phyloP scores from a whole-genome alignment of 345 rosid genomes.

The Euphorbia pulcherrima region DNA sequence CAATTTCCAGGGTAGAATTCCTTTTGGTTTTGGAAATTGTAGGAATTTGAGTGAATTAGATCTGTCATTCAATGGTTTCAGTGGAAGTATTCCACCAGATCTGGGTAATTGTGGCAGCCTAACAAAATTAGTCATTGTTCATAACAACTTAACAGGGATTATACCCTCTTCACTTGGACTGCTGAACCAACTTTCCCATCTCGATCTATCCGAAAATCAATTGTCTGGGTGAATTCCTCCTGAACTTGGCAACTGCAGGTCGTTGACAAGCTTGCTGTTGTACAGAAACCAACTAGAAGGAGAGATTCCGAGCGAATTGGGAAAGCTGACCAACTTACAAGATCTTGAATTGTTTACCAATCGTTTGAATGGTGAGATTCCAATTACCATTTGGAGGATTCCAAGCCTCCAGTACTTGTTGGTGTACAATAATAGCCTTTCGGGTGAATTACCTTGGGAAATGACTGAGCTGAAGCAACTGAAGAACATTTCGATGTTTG shows the following conservation, averaged over 20 bases:
- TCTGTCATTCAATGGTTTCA: slow-evolving; percentile 54
- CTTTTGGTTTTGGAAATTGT: slow-evolving; percentile 42
- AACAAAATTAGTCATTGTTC: slow-evolving; percentile 34
- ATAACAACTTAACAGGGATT: slow-evolving; percentile 46
- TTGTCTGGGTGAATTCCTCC: slow-evolving; percentile 66
- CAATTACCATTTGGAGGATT: slow-evolving; percentile 65
- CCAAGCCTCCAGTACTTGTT: slow-evolving; percentile 42
- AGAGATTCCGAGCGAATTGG: slow-evolving; percentile 53
- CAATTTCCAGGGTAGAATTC: slow-evolving; percentile 45
- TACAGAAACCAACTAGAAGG: slow-evolving; percentile 63
- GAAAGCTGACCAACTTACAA: slow-evolving; percentile 41
- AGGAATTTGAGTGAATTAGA: slow-evolving; percentile 44
- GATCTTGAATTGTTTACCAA: slow-evolving; percentile 62
- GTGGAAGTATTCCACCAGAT: slow-evolving; percentile 54
- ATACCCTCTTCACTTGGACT: slow-evolving; percentile 70
- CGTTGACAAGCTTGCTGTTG: slow-evolving; percentile 38
- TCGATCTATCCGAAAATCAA: slow-evolving; percentile 62
- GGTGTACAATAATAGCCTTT: slow-evolving; percentile 61
- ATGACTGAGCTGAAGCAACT: slow-evolving; percentile 55
- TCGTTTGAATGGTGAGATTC: slow-evolving; percentile 62
- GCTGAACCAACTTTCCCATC: slow-evolving; percentile 34
- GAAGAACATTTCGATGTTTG: slow-evolving; percentile 45
- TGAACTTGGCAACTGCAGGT: slow-evolving; percentile 64
- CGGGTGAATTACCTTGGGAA: slow-evolving; percentile 60
- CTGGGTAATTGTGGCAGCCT: slow-evolving; percentile 56